These are phyloP conservation scores for Venturia asperata DNA, from an alignment of 2,329 filamentous ascomycete genomes.

Conservation along the genomic window DNA sequence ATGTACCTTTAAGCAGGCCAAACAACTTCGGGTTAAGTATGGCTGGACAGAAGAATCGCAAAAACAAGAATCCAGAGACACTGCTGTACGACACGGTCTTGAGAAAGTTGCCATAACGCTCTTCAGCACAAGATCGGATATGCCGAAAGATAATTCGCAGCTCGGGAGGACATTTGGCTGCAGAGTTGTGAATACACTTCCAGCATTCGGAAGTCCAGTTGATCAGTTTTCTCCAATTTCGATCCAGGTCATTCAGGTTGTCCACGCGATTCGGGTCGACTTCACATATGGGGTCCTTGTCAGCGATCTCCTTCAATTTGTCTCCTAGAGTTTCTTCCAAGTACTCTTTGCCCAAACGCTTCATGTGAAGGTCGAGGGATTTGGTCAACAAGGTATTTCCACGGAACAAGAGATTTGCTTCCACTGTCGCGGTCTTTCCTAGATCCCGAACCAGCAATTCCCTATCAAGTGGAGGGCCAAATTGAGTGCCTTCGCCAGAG, in stretches of 20 bases:
- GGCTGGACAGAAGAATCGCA: conserved; percentile 94
- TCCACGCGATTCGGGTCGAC: conserved; percentile 79
- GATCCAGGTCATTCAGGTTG: conserved; percentile 62
- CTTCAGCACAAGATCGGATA: conserved; percentile 84
- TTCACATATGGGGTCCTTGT: conserved; percentile 85
- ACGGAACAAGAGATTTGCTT: conserved; percentile 90
- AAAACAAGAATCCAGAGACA: conserved; percentile 88
- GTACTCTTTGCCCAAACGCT: conserved; percentile 85
- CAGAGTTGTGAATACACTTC: conserved; percentile 73
- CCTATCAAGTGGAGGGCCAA: conserved; percentile 47
- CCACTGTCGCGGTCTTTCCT: conserved; percentile 70
- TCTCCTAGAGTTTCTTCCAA: conserved; percentile 79
- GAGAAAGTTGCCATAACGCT: conserved; percentile 87
- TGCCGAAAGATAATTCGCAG: conserved; percentile 82
- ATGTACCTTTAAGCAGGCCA: conserved; percentile 64
- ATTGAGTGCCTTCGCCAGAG: conserved; percentile 30
- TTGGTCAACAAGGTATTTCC: conserved; percentile 93
- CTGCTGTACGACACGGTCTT: conserved; percentile 87
- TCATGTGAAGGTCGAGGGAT: conserved; percentile 92
- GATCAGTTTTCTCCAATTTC: conserved; percentile 75
- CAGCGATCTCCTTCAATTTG: conserved; percentile 82
- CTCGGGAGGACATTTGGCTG: conserved; percentile 68
- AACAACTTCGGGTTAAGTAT: conserved; percentile 93
- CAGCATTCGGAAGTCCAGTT: conserved; percentile 74
- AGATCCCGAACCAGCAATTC: conserved; percentile 69